Base-by-base conservation (phyloP, 768 basidiomycete species). In the Dictyophora rubrovolvata region DNA sequence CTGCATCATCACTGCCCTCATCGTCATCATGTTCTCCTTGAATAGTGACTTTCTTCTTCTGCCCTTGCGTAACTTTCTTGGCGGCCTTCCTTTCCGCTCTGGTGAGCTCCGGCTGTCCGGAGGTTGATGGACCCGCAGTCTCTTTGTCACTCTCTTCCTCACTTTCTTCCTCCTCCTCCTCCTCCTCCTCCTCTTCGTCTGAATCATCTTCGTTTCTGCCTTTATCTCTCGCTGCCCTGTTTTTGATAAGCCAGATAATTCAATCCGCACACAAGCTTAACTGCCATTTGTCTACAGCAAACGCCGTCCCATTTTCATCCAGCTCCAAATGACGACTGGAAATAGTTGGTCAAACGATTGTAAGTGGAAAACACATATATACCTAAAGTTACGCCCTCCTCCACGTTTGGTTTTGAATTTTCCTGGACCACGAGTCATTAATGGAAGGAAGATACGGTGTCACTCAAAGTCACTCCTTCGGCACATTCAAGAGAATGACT, bases 341-440 rank as follows among this genome's bases (percentile, higher is more conserved):
- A 49, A 48, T 65, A 51, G 65, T 21, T 52, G 14, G 55, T 50
- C 58, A 58, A 59, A 62, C 57, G 49, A 50, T 16, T 54, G 23
- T 55, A 57, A 17, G 47, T 48, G 51, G 55, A 55, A 49, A n/a
- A n/a, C n/a, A n/a, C n/a, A 33, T 12, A 56, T 68, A 54, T 66
- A 86, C 83, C 89, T 89, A 71, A 93, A 94, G 69, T 75, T 84
- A 61, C 92, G 81, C 54, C 92, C 92, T 37, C 92, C 92, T 64
- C 92, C 92, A 54, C 92, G 88, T 68, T 85, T 88, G 64, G 83
- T 77, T 79, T 93, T 93, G 75, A 81, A 90, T 72, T 86, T 89
- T 62, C 90, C 89, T 84, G 64, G 48, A 48, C 56, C 56, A 35
- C 57, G 57, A 51, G 57, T n/a, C 57, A 59, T 59, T 52, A 14